A percentile compares a stretch with the other conserved stretches of the same genome.
Evolutionary conservation across 2,329 filamentous ascomycete species (phyloP).

Genomic region (Cytospora piceicola): DNA sequence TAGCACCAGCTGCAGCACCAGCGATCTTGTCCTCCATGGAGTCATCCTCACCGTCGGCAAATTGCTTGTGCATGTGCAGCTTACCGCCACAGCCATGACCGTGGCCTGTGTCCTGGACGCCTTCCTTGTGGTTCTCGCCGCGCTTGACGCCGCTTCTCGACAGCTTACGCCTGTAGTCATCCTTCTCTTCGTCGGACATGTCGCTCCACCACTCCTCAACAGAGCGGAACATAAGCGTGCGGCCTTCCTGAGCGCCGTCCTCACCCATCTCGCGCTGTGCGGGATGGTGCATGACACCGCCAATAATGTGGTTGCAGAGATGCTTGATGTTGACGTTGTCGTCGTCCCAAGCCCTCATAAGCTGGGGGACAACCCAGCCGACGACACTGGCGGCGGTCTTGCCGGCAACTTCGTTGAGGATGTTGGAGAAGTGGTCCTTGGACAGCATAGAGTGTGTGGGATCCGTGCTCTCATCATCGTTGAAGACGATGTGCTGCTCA

Average conservation of each 20-base stretch:
- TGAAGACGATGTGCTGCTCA: conserved; percentile 85
- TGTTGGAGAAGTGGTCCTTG: conserved; percentile 92
- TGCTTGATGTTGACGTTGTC: conserved; percentile 70
- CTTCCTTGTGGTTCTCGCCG: conserved; percentile 84
- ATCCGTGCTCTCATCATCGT: conserved; percentile 74
- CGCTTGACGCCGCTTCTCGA: conserved; percentile 76
- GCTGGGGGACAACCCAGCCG: conserved; percentile 84
- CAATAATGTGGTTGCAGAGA: conserved; percentile 75
- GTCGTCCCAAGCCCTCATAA: conserved; percentile 88
- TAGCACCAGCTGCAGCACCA: conserved; percentile 57
- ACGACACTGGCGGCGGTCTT: conserved; percentile 79
- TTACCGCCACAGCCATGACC: conserved; percentile 82
- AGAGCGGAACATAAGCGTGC: conserved; percentile 75
- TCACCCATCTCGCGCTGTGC: conserved; percentile 72
- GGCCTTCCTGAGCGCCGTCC: conserved; percentile 73
- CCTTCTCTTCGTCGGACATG: conserved; percentile 63
- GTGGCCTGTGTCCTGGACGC: conserved; percentile 80
- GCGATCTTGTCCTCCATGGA: conserved; percentile 61
- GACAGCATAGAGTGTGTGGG: conserved; percentile 95
- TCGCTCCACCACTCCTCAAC: conserved; percentile 83
- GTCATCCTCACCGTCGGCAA: conserved; percentile 46
- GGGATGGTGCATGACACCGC: conserved; percentile 86
- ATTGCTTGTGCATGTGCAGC: conserved; percentile 75
- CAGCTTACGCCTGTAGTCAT: conserved; percentile 74
- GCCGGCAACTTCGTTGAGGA: conserved; percentile 87